A percentile compares a stretch with the other conserved stretches of the same genome.
Evolutionary conservation across 345 rosid genomes (phyloP).

Genomic region (Ceriops decandra): DNA sequence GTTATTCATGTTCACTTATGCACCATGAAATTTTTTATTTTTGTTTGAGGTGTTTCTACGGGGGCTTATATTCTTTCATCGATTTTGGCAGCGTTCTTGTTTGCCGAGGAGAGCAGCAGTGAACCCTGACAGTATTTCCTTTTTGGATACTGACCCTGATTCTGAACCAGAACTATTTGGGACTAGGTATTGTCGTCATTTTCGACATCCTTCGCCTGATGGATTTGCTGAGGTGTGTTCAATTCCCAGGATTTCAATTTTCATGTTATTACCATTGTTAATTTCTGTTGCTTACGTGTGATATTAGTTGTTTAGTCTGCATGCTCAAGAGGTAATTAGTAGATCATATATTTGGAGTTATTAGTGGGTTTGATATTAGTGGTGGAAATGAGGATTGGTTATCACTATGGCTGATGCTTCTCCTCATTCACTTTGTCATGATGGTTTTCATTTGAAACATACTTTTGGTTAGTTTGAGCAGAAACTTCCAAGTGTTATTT

Average conservation of each 20-base stretch:
- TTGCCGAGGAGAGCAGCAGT: constrained; percentile 36
- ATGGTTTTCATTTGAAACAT: no score
- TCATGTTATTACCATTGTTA: no score
- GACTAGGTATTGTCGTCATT: constrained; percentile 61
- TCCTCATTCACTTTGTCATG: no score
- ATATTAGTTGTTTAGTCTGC: no score
- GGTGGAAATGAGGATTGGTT: no score
- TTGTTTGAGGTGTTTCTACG: neutral
- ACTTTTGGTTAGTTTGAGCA: no score
- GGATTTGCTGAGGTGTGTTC: constrained; percentile 74
- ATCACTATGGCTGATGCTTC: no score
- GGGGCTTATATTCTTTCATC: constrained; percentile 12
- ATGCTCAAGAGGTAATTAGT: no score
- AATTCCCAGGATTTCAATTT: neutral
- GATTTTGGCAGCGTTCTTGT: constrained; percentile 50
- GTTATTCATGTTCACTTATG: constrained; percentile 1
- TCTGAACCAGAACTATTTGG: constrained; percentile 44
- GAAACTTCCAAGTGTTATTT: no score
- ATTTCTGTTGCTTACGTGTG: neutral
- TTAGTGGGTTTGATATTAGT: no score
- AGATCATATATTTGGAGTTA: no score
- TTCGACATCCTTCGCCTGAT: constrained; percentile 71
- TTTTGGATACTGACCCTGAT: constrained; percentile 44
- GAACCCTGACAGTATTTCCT: constrained; percentile 41
- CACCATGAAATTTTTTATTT: neutral